These are phyloP conservation scores for Xylariaceae sp. DNA, from an alignment of 2,329 filamentous ascomycete genomes.

Conservation along the genomic window DNA sequence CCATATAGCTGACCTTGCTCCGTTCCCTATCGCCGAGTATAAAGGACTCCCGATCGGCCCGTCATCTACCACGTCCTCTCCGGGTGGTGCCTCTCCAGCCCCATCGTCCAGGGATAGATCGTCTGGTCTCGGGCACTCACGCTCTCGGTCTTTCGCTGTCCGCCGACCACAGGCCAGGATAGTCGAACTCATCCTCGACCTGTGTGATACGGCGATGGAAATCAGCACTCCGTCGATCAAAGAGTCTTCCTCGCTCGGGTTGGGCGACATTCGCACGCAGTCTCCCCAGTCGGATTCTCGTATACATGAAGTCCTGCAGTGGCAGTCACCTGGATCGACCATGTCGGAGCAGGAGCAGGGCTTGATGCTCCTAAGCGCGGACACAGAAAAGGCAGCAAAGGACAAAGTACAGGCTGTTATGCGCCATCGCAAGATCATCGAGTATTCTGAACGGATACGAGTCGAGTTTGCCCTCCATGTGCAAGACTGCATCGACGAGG, in stretches of 20 bases:
- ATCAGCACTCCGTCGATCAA: constrained; percentile 93
- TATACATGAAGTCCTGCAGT: constrained; percentile 89
- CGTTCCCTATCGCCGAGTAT: constrained; percentile 66
- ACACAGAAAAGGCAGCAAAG: constrained; percentile 79
- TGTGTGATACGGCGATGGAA: constrained; percentile 93
- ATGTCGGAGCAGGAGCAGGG: constrained; percentile 92
- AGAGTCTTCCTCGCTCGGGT: constrained; percentile 61
- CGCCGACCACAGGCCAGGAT: constrained; percentile 86
- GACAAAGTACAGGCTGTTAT: constrained; percentile 91
- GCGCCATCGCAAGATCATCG: constrained; percentile 84
- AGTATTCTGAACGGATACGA: constrained; percentile 93
- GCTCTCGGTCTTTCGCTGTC: constrained; percentile 84
- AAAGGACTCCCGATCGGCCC: constrained; percentile 81
- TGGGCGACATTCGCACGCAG: constrained; percentile 80
- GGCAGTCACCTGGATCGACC: constrained; percentile 90
- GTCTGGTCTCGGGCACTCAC: constrained; percentile 70
- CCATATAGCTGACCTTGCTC: constrained; percentile 47
- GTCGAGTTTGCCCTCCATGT: constrained; percentile 90
- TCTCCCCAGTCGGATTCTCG: constrained; percentile 94
- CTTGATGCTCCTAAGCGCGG: constrained; percentile 76
- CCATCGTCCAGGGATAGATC: constrained; percentile 69
- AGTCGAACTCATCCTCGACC: constrained; percentile 87
- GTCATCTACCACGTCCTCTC: constrained; percentile 64
- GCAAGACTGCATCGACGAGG: constrained; percentile 91
- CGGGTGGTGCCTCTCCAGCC: constrained; percentile 64